phyloP scores from a whole-genome alignment of 306 rosid species.

The Citrullus amarus region DNA sequence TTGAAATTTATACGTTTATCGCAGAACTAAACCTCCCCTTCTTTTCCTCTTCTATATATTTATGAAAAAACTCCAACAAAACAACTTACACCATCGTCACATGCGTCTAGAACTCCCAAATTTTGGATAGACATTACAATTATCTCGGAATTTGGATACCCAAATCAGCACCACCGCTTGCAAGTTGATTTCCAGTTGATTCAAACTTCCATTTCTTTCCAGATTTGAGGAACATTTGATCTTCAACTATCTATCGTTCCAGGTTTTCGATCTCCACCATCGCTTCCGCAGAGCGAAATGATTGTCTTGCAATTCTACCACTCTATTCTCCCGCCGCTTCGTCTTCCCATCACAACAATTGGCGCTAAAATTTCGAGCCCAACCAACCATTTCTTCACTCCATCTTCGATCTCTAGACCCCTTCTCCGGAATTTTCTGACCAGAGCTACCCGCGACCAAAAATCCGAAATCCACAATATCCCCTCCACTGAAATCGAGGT shows the following conservation, averaged over 20 bases:
- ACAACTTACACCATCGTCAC: too few species aligned
- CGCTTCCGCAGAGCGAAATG: background rate
- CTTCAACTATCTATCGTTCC: background rate
- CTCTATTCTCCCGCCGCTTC: slow-evolving; percentile 13
- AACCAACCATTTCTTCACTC: slow-evolving; percentile 9
- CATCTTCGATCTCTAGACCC: slow-evolving; percentile 10
- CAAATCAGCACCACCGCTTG: background rate
- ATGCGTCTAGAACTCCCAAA: too few species aligned
- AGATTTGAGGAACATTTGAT: background rate
- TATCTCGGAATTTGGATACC: background rate
- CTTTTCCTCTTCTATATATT: too few species aligned
- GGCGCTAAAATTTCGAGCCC: slow-evolving; percentile 14
- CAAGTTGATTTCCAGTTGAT: background rate
- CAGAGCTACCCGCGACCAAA: slow-evolving; percentile 14
- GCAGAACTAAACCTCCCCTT: too few species aligned
- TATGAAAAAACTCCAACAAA: too few species aligned
- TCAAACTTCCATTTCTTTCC: background rate
- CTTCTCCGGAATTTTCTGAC: background rate
- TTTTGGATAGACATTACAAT: too few species aligned
- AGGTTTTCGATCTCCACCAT: background rate
- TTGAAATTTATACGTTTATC: too few species aligned
- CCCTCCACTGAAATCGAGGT: slow-evolving; percentile 14
- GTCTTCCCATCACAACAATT: slow-evolving; percentile 16
- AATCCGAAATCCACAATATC: slow-evolving; percentile 19
- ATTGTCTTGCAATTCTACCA: background rate